Base-by-base conservation (phyloP, 1,139 yeast genomes). In the Hanseniaspora gamundiae region DNA sequence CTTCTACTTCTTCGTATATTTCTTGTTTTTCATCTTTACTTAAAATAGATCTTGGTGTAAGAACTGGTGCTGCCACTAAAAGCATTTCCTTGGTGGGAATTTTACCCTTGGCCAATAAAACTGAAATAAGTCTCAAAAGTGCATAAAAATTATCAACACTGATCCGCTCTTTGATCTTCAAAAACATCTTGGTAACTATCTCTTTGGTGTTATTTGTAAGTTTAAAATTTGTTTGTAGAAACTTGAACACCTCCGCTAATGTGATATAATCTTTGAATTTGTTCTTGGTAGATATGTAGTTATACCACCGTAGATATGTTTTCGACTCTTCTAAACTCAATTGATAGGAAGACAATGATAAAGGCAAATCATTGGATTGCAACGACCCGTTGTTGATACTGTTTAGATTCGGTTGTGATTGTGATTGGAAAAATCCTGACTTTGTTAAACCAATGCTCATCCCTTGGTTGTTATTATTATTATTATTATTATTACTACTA, bases 271-370 rank as follows among this genome's bases (percentile, higher is more conserved):
- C 16, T 50, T 79, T 68, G 35, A 73, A 66, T 50, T 73, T 73
- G 39, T 69, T 67, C 42, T 84, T 69, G 13, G 79, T 71, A 39
- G 78, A 68, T 14, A 82, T 77, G 54, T 78, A 80, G 53, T 78
- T 76, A 56, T 81, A 82, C 93, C 93, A 82, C 52, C 91, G 64
- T 58, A 80, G 68, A 59, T 82, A 82, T 0, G 91, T 80, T 53
- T 77, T 76, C 2, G 78, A 72, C 54, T 82, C 93, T 48, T 76
- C 77, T 14, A 68, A 65, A 0, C 85, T 70, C 38, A 82, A 65
- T 43, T 80, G 83, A 43, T 72, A 74, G 0, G 77, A 72, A 0
- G 79, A 70, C 21, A 82, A 62, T 2, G 86, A 75, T 40, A 81
- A 62, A 0, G 88, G 86, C 2, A 78, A 70, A 13, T 38, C 14